Evolutionary conservation across 169 alveolate species (phyloP).

Genomic region (Plasmodium reichenowi): DNA sequence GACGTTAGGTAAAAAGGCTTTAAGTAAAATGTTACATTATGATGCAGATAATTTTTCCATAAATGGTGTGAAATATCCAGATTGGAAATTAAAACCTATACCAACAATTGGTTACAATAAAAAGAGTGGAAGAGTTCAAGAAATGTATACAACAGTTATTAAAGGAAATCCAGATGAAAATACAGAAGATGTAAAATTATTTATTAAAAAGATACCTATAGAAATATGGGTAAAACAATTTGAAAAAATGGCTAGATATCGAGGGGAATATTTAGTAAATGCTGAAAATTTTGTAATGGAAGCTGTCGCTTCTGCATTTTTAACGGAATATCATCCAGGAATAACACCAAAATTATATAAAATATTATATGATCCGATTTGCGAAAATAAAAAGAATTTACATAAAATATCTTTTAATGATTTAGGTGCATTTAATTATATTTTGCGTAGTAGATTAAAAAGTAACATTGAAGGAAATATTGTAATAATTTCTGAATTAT

Average conservation of each 20-base stretch:
- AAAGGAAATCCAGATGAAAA: constrained; percentile 20
- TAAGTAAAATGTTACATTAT: constrained; percentile 5
- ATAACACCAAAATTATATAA: constrained; percentile 83
- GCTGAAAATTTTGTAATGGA: constrained; percentile 89
- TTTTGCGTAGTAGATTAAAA: constrained; percentile 21
- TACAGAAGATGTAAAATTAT: constrained; percentile 68
- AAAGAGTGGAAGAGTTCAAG: constrained; percentile 81
- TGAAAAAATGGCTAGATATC: constrained; percentile 79
- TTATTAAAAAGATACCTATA: constrained; percentile 84
- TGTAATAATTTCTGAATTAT: constrained; percentile 80
- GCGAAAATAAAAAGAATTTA: constrained; percentile 13
- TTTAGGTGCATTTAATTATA: constrained; percentile 57
- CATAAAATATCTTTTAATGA: constrained; percentile 22
- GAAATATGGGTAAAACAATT: constrained; percentile 85
- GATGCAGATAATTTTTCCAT: constrained; percentile 48
- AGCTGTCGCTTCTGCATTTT: constrained; percentile 85
- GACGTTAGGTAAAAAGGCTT: not conserved
- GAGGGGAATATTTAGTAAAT: constrained; percentile 85
- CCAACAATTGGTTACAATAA: constrained; percentile 82
- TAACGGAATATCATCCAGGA: constrained; percentile 70
- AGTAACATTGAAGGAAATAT: constrained; percentile 80
- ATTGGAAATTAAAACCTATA: constrained; percentile 78
- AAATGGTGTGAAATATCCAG: constrained; percentile 78
- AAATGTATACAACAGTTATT: constrained; percentile 76
- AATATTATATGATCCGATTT: constrained; percentile 75